Evolutionary conservation across 768 basidiomycete genomes (phyloP).

Genomic region (Podaxis carcinomalis): DNA sequence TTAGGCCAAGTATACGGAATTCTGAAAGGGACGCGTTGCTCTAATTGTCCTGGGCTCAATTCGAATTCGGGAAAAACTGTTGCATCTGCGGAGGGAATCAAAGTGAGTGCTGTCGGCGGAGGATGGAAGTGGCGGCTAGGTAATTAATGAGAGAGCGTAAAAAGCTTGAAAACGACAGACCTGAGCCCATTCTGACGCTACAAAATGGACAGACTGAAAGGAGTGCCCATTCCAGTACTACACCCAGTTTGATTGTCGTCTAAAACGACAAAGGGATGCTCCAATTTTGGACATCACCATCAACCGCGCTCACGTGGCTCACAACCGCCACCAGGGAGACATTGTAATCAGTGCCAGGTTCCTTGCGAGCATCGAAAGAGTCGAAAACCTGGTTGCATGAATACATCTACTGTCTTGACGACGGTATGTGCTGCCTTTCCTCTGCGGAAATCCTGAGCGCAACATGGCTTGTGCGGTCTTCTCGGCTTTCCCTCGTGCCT

Average conservation of each 20-base stretch:
- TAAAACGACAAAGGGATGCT: constrained; percentile 23
- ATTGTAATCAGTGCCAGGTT: constrained; percentile 10
- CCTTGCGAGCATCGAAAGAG: neutral
- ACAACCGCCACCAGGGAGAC: constrained; percentile 3
- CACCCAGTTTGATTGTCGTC: neutral
- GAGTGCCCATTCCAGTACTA: constrained; percentile 21
- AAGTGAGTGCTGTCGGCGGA: neutral
- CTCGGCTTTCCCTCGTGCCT: neutral
- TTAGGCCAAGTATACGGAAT: neutral
- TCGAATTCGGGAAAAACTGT: neutral
- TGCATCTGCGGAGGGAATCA: neutral
- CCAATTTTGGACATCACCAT: constrained; percentile 19
- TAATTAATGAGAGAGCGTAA: neutral
- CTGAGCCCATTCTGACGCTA: neutral
- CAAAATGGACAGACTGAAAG: constrained; percentile 18
- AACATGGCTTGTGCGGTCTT: neutral
- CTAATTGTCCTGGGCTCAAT: neutral
- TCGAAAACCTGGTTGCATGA: neutral
- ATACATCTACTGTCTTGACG: neutral
- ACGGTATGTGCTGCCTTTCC: constrained; percentile 1
- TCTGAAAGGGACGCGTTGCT: neutral
- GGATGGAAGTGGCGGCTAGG: neutral
- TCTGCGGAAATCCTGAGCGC: neutral
- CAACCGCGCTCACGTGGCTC: constrained; percentile 18
- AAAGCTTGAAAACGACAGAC: neutral